Conservation (phyloP, 805 yeast species). For the Hanseniaspora jakobsenii region DNA sequence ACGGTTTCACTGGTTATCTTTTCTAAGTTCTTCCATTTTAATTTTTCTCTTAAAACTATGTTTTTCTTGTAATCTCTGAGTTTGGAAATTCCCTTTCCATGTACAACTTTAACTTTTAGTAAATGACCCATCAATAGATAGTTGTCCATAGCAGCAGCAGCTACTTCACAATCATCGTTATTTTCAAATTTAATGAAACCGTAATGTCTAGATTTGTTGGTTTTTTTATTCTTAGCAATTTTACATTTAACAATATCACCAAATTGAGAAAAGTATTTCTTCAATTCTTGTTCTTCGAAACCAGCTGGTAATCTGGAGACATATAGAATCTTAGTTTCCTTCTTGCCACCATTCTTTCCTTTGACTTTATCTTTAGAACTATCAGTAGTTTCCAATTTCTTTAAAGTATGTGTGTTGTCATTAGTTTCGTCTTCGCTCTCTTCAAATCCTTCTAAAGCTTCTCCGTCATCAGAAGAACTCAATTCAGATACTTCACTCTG, state of each 20-base stretch:
- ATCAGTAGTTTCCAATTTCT: conserved; percentile 24
- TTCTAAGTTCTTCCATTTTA: conserved; percentile 18
- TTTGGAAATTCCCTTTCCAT: conserved; percentile 37
- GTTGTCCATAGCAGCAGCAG: conserved; percentile 92
- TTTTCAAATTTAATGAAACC: conserved; percentile 78
- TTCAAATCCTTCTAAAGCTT: conserved; percentile 16
- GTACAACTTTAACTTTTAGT: conserved; percentile 47
- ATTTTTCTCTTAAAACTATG: conserved; percentile 25
- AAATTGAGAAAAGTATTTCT: conserved; percentile 76
- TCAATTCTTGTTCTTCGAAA: conserved; percentile 67
- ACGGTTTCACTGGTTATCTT: conserved; percentile 9
- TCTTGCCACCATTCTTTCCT: too few species aligned
- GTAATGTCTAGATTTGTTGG: conserved; percentile 84
- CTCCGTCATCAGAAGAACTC: conserved; percentile 16
- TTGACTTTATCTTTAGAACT: too few species aligned
- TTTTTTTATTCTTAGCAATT: conserved; percentile 75
- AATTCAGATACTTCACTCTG: conserved; percentile 15
- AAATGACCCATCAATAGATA: conserved; percentile 81
- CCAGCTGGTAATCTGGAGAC: conserved; percentile 90
- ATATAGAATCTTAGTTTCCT: conserved; percentile 54
- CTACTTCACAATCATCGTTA: conserved; percentile 67
- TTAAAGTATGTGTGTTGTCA: conserved; percentile 21
- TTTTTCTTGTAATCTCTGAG: conserved; percentile 27
- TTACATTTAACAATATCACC: conserved; percentile 72
- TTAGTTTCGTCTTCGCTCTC: conserved; percentile 13